Base-by-base conservation (phyloP, 83 land plant genomes). In the Picea engelmannii region DNA sequence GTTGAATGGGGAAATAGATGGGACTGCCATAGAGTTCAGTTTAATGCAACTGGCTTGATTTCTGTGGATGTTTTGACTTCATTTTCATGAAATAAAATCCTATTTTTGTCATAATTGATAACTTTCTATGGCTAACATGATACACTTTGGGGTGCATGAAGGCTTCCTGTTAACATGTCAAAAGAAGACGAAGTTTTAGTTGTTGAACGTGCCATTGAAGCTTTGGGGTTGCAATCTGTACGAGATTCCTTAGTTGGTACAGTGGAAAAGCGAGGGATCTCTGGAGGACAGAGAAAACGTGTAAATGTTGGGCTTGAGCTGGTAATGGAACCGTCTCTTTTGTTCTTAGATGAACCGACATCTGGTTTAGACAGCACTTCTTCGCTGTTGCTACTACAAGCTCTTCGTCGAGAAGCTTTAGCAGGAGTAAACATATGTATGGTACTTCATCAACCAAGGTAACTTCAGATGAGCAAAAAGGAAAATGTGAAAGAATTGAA, bases 391-490 rank as follows among this genome's bases (percentile, higher is more conserved):
- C 93, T 98, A 79, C 89, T 98, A 12, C 90, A 89, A 88, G 99
- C 99, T 82, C 93, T 98, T 60, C 88, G 95, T 8, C 91, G 95
- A 68, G 99, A 98, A 83, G 96, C 99, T 65, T 88, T 88, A 62
- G 95, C 88, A 86, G 99, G 99, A 18, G 99, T 94, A 20, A 98
- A 94, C 75, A 90, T 98, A 61, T 87, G 88, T 75, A 88, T 94
- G 89, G 99, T 98, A 24, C 90, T 98, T 84, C 99, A 98, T 83
- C 99, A 98, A 80, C 99, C 99, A 23, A 98, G 98, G 99, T 97
- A 82, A 20, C n/a, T n/a, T 27, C 31, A 27, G 31, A 27, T 27
- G 31, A 27, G 31, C 31, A 27, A 27, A 27, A 27, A 27, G 31
- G 31, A 27, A 27, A 27, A 27, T 27, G 31, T 27, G 31, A 27